Base-by-base conservation (phyloP, 768 basidiomycete genomes). In the Tricholoma sp. region DNA sequence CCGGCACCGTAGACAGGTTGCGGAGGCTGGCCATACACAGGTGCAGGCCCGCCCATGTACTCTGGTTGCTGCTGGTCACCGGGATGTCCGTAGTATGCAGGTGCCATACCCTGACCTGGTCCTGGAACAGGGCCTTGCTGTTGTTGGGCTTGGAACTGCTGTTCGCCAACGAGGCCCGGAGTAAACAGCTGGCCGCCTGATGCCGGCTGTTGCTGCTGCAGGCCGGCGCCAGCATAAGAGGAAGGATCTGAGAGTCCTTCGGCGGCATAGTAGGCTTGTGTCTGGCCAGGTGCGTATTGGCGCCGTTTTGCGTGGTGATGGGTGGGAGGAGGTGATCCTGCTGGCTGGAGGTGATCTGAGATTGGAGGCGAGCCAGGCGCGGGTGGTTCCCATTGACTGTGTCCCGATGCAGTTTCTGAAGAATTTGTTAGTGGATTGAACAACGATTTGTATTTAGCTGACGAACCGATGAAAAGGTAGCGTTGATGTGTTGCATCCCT, bases 211-310 rank as follows among this genome's bases (percentile, higher is more conserved):
- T 71, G 80, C 34, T 72, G 66, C 56, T 73, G 78, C 10, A 74
- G 69, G 16, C 67, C 64, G 14, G 59, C 67, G 61, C 81, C n/a
- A 21, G 18, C 11, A 10, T 18, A 41, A 18, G 45, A 81, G 27
- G 68, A 64, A 10, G 83, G 78, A 50, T 83, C 83, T 41, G 76
- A 61, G 34, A 72, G 62, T 3, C 73, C 74, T 24, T 78, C 77
- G 11, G 72, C 69, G 34, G 84, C 83, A 62, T 92, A 92, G 69
- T 94, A 94, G 2, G 83, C 92, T 66, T 94, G 91, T 1, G 93
- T 93, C 72, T 97, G 94, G 10, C 91, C 94, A 3, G 91, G 85
- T 50, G 95, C 95, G 69, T 98, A 98, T 71, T 96, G 94, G 46
- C 95, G 86, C 63, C 92, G 88, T 73, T 91, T 89, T 54, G 76